Conservation (phyloP, 345 rosid species). For the Syzygium grande region DNA sequence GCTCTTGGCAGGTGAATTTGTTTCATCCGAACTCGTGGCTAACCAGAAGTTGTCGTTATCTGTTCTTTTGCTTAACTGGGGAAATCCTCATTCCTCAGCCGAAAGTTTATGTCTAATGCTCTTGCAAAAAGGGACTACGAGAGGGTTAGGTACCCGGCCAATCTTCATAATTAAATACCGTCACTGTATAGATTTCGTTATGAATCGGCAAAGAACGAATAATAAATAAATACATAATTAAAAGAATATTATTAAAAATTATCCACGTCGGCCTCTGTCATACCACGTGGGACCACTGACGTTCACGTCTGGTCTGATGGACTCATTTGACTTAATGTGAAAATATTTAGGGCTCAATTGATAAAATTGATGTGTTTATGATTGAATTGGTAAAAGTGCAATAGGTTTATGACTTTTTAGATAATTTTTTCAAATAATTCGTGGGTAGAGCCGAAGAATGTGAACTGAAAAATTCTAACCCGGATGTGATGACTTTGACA, state of each 20-base stretch:
- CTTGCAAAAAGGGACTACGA: background rate
- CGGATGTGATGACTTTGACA: background rate
- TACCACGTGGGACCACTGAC: too few species aligned
- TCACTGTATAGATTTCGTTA: background rate
- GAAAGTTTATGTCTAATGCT: background rate
- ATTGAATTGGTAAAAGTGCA: too few species aligned
- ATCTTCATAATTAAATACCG: background rate
- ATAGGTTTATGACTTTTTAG: too few species aligned
- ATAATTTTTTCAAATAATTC: background rate
- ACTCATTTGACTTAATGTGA: too few species aligned
- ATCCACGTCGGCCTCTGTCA: too few species aligned
- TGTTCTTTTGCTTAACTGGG: background rate
- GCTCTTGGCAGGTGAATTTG: background rate
- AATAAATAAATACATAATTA: too few species aligned
- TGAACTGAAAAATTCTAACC: background rate
- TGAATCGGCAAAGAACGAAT: too few species aligned
- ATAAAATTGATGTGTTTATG: too few species aligned
- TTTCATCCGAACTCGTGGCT: background rate
- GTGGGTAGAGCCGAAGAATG: background rate
- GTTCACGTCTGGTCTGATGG: too few species aligned
- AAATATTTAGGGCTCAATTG: too few species aligned
- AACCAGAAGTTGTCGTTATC: background rate
- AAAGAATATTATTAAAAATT: too few species aligned
- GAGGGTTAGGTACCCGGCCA: background rate
- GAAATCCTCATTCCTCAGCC: background rate